Percentiles rank a stretch among this genome's conserved stretches.
Conservation (phyloP, 495 filamentous ascomycete species). For the Hypoxylon subgilvum region DNA sequence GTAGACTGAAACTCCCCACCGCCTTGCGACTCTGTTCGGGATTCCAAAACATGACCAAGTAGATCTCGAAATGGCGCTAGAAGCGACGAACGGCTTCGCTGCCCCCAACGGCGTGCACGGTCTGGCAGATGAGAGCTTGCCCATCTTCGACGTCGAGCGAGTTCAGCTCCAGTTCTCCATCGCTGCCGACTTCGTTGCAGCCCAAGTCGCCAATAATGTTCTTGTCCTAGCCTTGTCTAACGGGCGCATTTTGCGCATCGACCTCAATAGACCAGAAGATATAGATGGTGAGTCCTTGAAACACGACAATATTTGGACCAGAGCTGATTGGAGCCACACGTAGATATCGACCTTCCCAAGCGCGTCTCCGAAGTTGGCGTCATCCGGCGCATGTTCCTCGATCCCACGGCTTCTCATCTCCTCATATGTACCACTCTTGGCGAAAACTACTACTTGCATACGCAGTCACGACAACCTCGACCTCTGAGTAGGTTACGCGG, state of each 20-base stretch:
- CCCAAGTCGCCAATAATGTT: constrained; percentile 97
- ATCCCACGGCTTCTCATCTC: constrained; percentile 93
- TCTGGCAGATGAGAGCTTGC: constrained; percentile 67
- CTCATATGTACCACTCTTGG: constrained; percentile 88
- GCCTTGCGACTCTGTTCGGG: constrained; percentile 25
- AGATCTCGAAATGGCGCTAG: constrained; percentile 50
- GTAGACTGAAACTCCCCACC: neutral
- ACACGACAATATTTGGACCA: neutral
- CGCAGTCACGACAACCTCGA: constrained; percentile 86
- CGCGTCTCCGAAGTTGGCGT: constrained; percentile 87
- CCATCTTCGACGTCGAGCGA: constrained; percentile 90
- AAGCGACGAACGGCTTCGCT: constrained; percentile 56
- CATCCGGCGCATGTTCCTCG: constrained; percentile 94
- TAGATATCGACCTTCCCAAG: constrained; percentile 96
- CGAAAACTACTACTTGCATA: constrained; percentile 98
- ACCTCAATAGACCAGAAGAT: constrained; percentile 89
- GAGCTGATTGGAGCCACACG: neutral
- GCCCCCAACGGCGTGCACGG: constrained; percentile 59
- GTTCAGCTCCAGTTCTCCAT: constrained; percentile 92
- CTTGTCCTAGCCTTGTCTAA: constrained; percentile 87
- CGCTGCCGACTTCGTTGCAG: constrained; percentile 91
- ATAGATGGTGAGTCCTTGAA: constrained; percentile 74
- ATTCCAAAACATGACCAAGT: constrained; percentile 34
- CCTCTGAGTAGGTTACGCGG: constrained; percentile 81
- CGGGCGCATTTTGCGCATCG: constrained; percentile 88